A percentile compares a stretch with the other conserved stretches of the same genome.
phyloP scores from a whole-genome alignment of 2,329 filamentous ascomycete species.

The Hortaea sp. region DNA sequence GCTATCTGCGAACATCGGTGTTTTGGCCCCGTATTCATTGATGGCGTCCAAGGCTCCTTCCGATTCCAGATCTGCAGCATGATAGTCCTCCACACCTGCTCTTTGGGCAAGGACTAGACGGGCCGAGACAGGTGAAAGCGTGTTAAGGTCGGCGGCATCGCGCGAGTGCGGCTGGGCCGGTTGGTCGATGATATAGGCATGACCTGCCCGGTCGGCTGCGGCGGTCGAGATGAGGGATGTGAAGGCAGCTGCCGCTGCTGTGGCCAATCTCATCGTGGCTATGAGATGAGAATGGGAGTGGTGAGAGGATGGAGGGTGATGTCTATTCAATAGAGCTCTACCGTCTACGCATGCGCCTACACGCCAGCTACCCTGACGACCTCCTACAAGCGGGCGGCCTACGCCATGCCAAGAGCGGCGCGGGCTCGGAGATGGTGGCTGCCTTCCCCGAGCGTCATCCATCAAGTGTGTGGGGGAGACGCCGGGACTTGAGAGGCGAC shows the following conservation, averaged over 20 bases:
- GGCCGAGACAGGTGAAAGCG: conserved; percentile 33
- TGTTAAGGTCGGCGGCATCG: conserved; percentile 20
- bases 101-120: conserved; percentile 42
- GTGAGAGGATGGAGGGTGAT: neutral
- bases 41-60: conserved; percentile 35
- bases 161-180: conserved; percentile 6
- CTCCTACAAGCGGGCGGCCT: no score
- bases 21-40: conserved; percentile 35
- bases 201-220: conserved; percentile 21
- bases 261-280: conserved; percentile 35
- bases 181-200: conserved; percentile 28
- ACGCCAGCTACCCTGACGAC: no score
- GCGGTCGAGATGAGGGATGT: conserved; percentile 30
- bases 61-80: conserved; percentile 31
- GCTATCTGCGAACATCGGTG: conserved; percentile 29
- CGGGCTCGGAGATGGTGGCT: no score
- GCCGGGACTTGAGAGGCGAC: no score
- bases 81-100: conserved; percentile 40
- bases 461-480: no score
- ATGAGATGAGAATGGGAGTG: neutral
- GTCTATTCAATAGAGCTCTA: neutral
- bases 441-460: no score
- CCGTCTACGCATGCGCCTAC: no score
- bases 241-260: conserved; percentile 25
- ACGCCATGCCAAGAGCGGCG: no score